These are phyloP conservation scores for Cutaneotrichosporon arboriforme DNA, from an alignment of 1,284 basidiomycete genomes.

Conservation along the genomic window DNA sequence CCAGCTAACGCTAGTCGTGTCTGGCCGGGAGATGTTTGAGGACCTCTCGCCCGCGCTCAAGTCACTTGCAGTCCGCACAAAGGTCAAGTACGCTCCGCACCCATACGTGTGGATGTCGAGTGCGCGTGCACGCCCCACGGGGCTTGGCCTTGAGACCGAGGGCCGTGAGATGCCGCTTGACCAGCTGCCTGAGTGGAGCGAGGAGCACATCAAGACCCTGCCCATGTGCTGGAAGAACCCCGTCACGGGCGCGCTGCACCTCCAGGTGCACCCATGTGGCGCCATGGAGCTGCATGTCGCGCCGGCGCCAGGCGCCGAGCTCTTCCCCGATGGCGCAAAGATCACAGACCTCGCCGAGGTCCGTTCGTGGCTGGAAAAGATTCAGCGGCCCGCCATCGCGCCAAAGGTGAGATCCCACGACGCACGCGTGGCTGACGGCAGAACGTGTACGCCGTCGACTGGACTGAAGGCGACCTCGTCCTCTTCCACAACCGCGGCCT, in stretches of 20 bases:
- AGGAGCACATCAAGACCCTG: slow-evolving; percentile 62
- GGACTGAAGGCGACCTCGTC: slow-evolving; percentile 60
- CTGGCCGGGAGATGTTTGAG: slow-evolving; percentile 79
- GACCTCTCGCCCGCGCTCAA: slow-evolving; percentile 67
- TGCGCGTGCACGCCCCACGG: slow-evolving; percentile 64
- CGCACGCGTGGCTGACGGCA: slow-evolving; percentile 7
- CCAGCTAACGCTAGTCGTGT: slow-evolving; percentile 44
- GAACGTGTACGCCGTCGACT: slow-evolving; percentile 53
- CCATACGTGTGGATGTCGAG: slow-evolving; percentile 82
- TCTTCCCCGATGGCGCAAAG: slow-evolving; percentile 70
- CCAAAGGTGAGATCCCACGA: slow-evolving; percentile 43
- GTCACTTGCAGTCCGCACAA: slow-evolving; percentile 72
- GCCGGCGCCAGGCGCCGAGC: slow-evolving; percentile 55
- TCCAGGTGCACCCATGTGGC: slow-evolving; percentile 70
- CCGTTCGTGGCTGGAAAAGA: slow-evolving; percentile 65
- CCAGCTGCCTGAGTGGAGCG: slow-evolving; percentile 68
- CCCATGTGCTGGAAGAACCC: slow-evolving; percentile 81
- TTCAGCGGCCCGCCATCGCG: slow-evolving; percentile 74
- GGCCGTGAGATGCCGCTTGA: slow-evolving; percentile 61
- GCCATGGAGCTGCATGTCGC: slow-evolving; percentile 57
- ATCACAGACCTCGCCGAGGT: slow-evolving; percentile 65
- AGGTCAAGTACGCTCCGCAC: slow-evolving; percentile 66
- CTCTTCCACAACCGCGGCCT: slow-evolving; percentile 71
- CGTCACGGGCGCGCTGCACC: slow-evolving; percentile 64
- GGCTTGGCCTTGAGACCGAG: slow-evolving; percentile 71